A percentile compares a stretch with the other conserved stretches of the same genome.
phyloP scores from a whole-genome alignment of 495 filamentous ascomycete species.

The Aspergillus ostianus region DNA sequence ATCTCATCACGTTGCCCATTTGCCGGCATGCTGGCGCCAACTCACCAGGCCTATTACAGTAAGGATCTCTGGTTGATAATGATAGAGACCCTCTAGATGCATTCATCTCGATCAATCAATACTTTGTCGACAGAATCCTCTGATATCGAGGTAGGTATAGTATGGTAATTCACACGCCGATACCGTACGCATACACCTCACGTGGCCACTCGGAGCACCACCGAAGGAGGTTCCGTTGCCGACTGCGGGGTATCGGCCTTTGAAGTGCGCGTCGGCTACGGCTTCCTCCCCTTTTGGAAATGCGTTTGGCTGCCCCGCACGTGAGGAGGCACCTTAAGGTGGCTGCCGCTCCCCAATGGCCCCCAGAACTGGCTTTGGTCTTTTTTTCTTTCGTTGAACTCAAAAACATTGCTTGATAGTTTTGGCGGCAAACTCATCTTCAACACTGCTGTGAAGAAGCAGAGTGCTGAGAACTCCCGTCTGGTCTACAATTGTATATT shows the following conservation, averaged over 20 bases:
- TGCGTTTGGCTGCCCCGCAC: constrained; percentile 14
- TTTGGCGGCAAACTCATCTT: no score
- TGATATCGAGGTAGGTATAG: no score
- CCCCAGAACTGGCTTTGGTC: background rate
- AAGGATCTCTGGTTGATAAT: no score
- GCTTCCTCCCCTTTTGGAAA: constrained; percentile 11
- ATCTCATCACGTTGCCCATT: no score
- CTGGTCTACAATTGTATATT: background rate
- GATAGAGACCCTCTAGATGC: no score
- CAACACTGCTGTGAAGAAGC: no score
- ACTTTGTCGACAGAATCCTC: no score
- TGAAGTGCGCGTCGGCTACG: constrained; percentile 19
- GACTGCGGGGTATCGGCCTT: constrained; percentile 27
- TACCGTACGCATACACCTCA: constrained; percentile 2
- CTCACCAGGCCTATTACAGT: no score
- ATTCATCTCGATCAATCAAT: no score
- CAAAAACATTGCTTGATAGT: no score
- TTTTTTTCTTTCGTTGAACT: background rate
- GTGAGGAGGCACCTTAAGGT: constrained; percentile 16
- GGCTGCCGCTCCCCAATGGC: background rate
- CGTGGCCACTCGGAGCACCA: constrained; percentile 1
- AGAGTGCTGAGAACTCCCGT: background rate
- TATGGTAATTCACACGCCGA: background rate
- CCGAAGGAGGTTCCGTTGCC: constrained; percentile 27
- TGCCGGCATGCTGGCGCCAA: no score